Conservation (phyloP, 2,329 filamentous ascomycete species). For the Pseudocercospora ulei region DNA sequence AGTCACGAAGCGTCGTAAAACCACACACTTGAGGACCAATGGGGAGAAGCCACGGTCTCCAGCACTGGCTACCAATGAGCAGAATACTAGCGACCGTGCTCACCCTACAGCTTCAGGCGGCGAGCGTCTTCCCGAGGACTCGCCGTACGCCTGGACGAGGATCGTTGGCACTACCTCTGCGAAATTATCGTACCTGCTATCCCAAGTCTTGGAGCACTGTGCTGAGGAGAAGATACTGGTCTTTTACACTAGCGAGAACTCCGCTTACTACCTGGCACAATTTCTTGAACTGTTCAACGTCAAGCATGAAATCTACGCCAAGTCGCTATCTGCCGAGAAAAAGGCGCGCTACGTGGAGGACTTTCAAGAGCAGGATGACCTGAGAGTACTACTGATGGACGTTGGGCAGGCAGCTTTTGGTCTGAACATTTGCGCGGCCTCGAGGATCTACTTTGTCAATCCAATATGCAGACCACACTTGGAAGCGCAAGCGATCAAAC, state of each 20-base stretch:
- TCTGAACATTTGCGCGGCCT: constrained; percentile 72
- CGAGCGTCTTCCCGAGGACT: constrained; percentile 32
- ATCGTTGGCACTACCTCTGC: constrained; percentile 74
- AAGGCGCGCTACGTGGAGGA: constrained; percentile 66
- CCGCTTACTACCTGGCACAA: constrained; percentile 75
- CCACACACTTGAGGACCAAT: neutral
- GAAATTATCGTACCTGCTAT: constrained; percentile 77
- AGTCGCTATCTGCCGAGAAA: constrained; percentile 50
- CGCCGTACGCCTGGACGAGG: constrained; percentile 50
- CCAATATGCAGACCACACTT: constrained; percentile 76
- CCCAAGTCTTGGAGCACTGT: constrained; percentile 59
- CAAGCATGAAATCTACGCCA: constrained; percentile 58
- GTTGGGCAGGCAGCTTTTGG: constrained; percentile 77
- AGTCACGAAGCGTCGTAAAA: constrained; percentile 2
- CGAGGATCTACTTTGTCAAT: constrained; percentile 78
- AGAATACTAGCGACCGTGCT: no score
- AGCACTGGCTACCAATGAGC: no score
- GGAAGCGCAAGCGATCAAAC: constrained; percentile 83
- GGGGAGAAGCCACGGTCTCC: no score
- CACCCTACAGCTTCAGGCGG: no score
- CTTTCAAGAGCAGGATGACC: constrained; percentile 60
- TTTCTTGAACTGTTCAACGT: constrained; percentile 63
- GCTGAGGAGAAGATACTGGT: constrained; percentile 73
- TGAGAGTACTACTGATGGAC: constrained; percentile 81
- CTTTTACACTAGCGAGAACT: constrained; percentile 83